Percentiles rank a stretch among this genome's conserved stretches.
phyloP scores from a whole-genome alignment of 768 basidiomycete genomes.

The Hypsizygus marmoreus region DNA sequence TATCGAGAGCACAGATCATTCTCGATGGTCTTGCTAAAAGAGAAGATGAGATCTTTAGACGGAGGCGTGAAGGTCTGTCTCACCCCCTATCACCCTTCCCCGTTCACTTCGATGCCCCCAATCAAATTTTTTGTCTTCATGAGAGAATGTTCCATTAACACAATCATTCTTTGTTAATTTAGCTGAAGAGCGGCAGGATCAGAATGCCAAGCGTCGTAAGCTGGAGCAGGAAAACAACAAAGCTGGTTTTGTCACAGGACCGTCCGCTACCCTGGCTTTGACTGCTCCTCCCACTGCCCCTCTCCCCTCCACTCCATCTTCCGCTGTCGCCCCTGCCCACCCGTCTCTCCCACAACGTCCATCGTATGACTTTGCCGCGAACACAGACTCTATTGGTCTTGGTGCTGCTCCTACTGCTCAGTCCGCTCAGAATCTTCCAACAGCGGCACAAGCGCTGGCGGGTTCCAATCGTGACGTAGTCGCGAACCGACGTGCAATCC shows the following conservation, averaged over 20 bases:
- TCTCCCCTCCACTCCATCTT: constrained; percentile 31
- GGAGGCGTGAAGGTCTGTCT: constrained; percentile 85
- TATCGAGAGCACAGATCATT: constrained; percentile 88
- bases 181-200: constrained; percentile 95
- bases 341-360: constrained; percentile 70
- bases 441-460: constrained; percentile 72
- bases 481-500: constrained; percentile 84
- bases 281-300: constrained; percentile 47
- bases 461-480: constrained; percentile 92
- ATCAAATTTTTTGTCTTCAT: constrained; percentile 15
- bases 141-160: constrained; percentile 27
- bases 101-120: constrained; percentile 14
- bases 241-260: constrained; percentile 41
- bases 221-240: constrained; percentile 50
- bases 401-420: constrained; percentile 64
- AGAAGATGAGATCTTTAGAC: constrained; percentile 95
- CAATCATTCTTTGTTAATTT: constrained; percentile 29
- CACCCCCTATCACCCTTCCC: constrained; percentile 15
- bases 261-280: constrained; percentile 51
- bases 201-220: constrained; percentile 86
- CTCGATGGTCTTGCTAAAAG: constrained; percentile 91
- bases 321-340: constrained; percentile 38
- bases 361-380: constrained; percentile 67
- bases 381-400: constrained; percentile 76
- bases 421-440: constrained; percentile 56